Percentiles rank a stretch among this genome's conserved stretches.
Conservation (phyloP, 805 yeast species). For the Yamadazyma takamatsuzukensis region DNA sequence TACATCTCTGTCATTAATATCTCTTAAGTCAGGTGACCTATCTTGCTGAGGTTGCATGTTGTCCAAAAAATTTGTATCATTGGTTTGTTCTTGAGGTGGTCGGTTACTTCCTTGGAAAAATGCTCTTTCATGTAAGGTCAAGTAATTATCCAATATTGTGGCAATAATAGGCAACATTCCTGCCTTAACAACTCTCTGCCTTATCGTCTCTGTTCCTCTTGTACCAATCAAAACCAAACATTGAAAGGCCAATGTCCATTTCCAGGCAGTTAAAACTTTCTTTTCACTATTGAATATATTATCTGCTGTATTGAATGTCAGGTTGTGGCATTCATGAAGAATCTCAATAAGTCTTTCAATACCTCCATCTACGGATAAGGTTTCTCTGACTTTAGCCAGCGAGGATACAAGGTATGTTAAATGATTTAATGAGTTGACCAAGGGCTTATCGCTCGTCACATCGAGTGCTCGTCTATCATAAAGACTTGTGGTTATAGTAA, state of each 20-base stretch:
- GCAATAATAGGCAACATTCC: slow-evolving; percentile 90
- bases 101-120: slow-evolving; percentile 30
- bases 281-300: slow-evolving; percentile 34
- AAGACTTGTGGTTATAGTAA: slow-evolving; percentile 80
- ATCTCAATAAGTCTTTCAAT: slow-evolving; percentile 83
- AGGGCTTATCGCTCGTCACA: slow-evolving; percentile 82
- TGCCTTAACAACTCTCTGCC: slow-evolving; percentile 85
- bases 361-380: slow-evolving; percentile 87
- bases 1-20: too few species aligned
- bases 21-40: too few species aligned
- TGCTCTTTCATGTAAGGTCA: slow-evolving; percentile 41
- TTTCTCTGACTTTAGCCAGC: slow-evolving; percentile 85
- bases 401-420: slow-evolving; percentile 83
- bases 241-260: slow-evolving; percentile 94
- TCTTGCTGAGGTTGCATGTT: too few species aligned
- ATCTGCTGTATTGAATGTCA: slow-evolving; percentile 25
- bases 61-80: too few species aligned
- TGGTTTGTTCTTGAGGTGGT: neutral
- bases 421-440: slow-evolving; percentile 88
- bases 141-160: slow-evolving; percentile 85
- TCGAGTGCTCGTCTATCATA: slow-evolving; percentile 93
- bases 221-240: slow-evolving; percentile 90
- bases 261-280: slow-evolving; percentile 79
- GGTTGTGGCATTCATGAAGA: slow-evolving; percentile 68
- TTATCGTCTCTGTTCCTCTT: slow-evolving; percentile 81